Evolutionary conservation across 208 protist species (phyloP).

Genomic region (Leishmania aethiopica): DNA sequence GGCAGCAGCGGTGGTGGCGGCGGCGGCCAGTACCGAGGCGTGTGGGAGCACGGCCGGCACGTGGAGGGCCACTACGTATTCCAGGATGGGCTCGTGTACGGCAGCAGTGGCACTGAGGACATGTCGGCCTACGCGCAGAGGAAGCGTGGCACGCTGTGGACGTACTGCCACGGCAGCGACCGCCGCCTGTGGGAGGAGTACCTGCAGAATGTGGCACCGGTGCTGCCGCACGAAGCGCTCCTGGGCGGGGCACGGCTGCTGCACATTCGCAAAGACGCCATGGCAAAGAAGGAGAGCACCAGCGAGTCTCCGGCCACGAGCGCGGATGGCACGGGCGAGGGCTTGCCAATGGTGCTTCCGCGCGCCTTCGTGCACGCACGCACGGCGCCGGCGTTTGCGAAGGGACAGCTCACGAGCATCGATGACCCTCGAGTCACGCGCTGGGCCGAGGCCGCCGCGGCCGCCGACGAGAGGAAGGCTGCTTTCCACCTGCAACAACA

Average conservation of each 20-base stretch:
- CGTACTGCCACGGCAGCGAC: slow-evolving; percentile 84
- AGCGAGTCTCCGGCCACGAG: slow-evolving; percentile 2
- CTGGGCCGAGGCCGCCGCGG: slow-evolving; percentile 14
- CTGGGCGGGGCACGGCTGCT: slow-evolving; percentile 48
- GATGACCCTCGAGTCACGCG: slow-evolving; percentile 22
- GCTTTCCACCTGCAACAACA: neutral
- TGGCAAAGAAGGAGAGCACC: neutral
- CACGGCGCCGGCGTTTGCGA: slow-evolving; percentile 59
- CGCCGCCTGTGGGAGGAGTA: slow-evolving; percentile 87
- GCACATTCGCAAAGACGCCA: slow-evolving; percentile 14
- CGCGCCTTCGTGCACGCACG: slow-evolving; percentile 47
- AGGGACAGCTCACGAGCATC: slow-evolving; percentile 45
- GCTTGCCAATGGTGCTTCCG: slow-evolving; percentile 59
- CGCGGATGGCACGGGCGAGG: slow-evolving; percentile 2
- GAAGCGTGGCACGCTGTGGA: slow-evolving; percentile 41
- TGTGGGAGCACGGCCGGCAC: slow-evolving; percentile 79
- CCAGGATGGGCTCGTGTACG: slow-evolving; percentile 80
- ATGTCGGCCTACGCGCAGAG: slow-evolving; percentile 10
- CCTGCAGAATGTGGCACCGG: slow-evolving; percentile 77
- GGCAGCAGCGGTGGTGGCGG: slow-evolving; percentile 19
- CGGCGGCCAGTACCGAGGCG: slow-evolving; percentile 82
- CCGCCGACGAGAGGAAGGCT: neutral
- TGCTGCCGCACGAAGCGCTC: slow-evolving; percentile 70
- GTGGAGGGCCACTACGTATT: slow-evolving; percentile 85
- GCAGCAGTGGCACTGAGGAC: slow-evolving; percentile 17